Base-by-base conservation (phyloP, 2,329 filamentous ascomycete species). In the Thelonectria blattea region DNA sequence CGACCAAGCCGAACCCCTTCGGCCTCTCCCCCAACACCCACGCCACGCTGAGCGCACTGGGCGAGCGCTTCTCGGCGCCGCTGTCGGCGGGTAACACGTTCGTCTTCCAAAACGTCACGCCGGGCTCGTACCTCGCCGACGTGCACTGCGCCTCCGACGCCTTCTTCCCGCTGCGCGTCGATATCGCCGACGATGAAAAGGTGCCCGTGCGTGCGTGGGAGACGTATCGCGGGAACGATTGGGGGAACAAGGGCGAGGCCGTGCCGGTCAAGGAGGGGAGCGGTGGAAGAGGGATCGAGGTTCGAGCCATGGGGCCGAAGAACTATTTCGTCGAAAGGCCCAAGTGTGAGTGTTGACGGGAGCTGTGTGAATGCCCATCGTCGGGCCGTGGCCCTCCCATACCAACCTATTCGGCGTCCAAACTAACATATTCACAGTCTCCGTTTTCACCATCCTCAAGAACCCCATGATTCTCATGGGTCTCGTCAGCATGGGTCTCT, bases 381-480 rank as follows among this genome's bases (percentile, higher is more conserved):
- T 30, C 34, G 18, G 47, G 56, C 56, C 10, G 39, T n/a, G 20
- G 4, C 3, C 22, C 15, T 34, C 9, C 12, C 6, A 22, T 17
- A 12, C n/a, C 17, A 14, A 9, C n/a, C 15, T 2, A 10, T 18
- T 51, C 9, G 3, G 5, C 22, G 9, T 20, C 3, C 27, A 15
- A 39, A 32, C 56, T 63, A n/a, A 58, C 63, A 18, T 30, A n/a
- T 3, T 3, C 11, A 10, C 66, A 92, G 90, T 94, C 79, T 92
- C 89, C 17, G 83, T 93, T n/a, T 72, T 97, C 58, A 86, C 85
- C 60, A 88, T 97, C 57, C 82, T 97, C 70, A 95, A 95, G 81
- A 97, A 92, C 74, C 95, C 95, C 3, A 98, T 98, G 93, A 97
- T 98, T 65, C 84, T 99, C 62, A 90, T 99, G 81, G 93, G 90